Base-by-base conservation (phyloP, 108 stramenopile species). In the Nitzschia sp. region DNA sequence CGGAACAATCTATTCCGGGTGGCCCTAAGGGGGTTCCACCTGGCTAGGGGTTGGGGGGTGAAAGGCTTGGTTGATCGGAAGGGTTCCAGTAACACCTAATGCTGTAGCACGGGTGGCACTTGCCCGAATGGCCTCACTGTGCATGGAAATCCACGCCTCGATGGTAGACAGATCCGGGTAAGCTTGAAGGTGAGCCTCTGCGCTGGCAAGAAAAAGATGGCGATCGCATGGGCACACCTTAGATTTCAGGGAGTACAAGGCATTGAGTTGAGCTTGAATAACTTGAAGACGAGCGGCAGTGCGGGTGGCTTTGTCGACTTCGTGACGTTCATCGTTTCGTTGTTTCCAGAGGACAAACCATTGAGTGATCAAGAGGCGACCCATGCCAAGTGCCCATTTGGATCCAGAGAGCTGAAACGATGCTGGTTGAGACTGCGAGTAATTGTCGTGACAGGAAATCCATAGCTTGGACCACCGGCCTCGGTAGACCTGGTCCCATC, bases 321-420 rank as follows among this genome's bases (percentile, higher is more conserved):
- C 49, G n/a, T 51, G 49, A 4, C 49, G 49, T 17, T 51, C 49
- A 5, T 51, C 49, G n/a, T 51, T 51, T 5, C 49, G 49, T 19
- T 19, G 49, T 19, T 51, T 51, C 49, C 49, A 51, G 4, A 51
- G 49, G 13, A 4, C n/a, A 9, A 51, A 19, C 49, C 49, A 51
- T 51, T 23, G 49, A 15, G 8, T 15, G 15, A 42, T 42, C 15
- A 42, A 42, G 8, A 42, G 38, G 38, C 38, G 38, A 15, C 38
- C 15, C 15, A 42, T 8, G 38, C 15, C 15, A 8, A 42, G 15
- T 42, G 15, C 15, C 38, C 8, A 11, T 8, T 15, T 8, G 15
- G 11, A 11, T n/a, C n/a, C n/a, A n/a, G n/a, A n/a, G n/a, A n/a
- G n/a, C n/a, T n/a, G n/a, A n/a, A n/a, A n/a, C n/a, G 8, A 15